phyloP scores from a whole-genome alignment of 345 rosid genomes.

The Diplotaxis tenuifolia region DNA sequence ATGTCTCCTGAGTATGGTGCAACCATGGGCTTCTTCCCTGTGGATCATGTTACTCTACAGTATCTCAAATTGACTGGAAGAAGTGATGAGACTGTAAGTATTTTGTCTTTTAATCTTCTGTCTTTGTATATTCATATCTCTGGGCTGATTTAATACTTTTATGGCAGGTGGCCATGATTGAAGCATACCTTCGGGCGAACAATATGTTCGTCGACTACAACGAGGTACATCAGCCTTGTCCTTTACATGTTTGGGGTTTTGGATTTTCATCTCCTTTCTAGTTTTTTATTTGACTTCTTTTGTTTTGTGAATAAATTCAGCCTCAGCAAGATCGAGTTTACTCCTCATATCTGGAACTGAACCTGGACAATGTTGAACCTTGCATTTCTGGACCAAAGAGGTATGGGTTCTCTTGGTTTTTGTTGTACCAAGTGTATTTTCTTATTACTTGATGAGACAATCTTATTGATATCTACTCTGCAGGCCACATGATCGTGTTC shows the following conservation, averaged over 20 bases:
- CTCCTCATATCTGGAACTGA: conserved; percentile 68
- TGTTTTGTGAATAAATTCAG: conserved; percentile 18
- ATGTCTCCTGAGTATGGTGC: conserved; percentile 99
- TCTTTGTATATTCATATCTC: not conserved
- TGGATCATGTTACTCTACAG: conserved; percentile 88
- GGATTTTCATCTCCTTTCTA: not conserved
- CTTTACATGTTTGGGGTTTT: not conserved
- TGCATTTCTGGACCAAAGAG: conserved; percentile 92
- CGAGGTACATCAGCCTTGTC: conserved; percentile 53
- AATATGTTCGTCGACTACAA: conserved; percentile 88
- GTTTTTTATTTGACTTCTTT: conserved; percentile 8
- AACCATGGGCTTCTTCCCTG: conserved; percentile 98
- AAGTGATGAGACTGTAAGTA: conserved; percentile 79
- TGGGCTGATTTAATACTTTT: conserved; percentile 2
- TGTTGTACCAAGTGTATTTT: not conserved
- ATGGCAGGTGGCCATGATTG: conserved; percentile 56
- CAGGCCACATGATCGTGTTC: conserved; percentile 96
- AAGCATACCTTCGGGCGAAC: conserved; percentile 80
- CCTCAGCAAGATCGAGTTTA: conserved; percentile 39
- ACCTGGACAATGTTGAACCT: conserved; percentile 81
- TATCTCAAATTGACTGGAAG: conserved; percentile 84
- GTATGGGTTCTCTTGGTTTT: conserved; percentile 39
- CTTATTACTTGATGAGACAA: not conserved
- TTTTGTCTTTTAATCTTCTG: not conserved
- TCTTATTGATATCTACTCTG: conserved; percentile 22